Evolutionary conservation across 169 alveolate species (phyloP), one percentile per base, ranked within the genome.

Genomic region (Cryptosporidium viatorum): DNA sequence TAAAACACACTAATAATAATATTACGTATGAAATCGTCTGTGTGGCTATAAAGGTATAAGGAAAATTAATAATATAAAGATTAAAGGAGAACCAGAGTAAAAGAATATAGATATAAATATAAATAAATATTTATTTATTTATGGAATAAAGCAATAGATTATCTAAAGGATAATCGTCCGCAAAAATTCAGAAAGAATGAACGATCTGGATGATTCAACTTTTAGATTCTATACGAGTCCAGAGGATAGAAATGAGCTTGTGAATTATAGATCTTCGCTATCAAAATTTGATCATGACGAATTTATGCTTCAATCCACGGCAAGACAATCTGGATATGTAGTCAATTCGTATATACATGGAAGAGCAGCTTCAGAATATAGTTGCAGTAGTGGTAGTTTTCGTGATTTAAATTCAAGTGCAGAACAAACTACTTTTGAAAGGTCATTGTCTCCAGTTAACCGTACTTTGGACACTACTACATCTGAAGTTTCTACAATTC

Each of bases 361-460:
- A 21, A 80, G 89, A 80, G 89, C 89, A 21, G 74, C 89, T n/a
- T 80, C 89, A 37, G 89, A 80, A 80, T 80, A 80, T 45, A 80
- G 89, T 45, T 80, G 89, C 51, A 80, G 89, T 59, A 65, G 74
- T 59, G 75, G 89, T 0, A 80, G 89, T 21, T 59, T 80, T 31
- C 55, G 48, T 5, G 89, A 65, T 10, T 29, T 80, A 26, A 80
- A 59, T 41, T 62, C 89, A 35, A 65, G 75, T 43, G 75, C 75
- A 10, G 75, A 65, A 18, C 69, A 80, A 7, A 65, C 89, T 1
- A 31, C 62, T 23, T 62, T 62, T 26, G 73, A 62, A 14, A 26
- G 70, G 3, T 80, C 89, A 37, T 33, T 80, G 6, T 80, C 89
- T 4, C 89, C 89, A 26, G 51, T 80, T 21, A 59, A 80, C 62